These are phyloP conservation scores for Boletus semigastroideus DNA, from an alignment of 1,284 basidiomycete genomes.

Conservation along the genomic window DNA sequence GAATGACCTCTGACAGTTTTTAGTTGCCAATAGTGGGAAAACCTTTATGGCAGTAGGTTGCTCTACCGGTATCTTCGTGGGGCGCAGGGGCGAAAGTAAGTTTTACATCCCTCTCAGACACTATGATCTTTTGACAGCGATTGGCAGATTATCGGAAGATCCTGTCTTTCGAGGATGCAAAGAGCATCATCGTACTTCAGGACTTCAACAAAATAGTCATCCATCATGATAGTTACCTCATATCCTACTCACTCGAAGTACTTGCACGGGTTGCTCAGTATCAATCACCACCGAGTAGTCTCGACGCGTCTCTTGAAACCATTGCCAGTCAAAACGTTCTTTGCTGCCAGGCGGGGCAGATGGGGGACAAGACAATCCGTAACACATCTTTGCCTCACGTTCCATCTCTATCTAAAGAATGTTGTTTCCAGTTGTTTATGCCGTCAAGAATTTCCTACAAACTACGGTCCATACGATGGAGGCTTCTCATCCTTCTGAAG, in stretches of 20 bases:
- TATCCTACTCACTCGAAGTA: conserved; percentile 69
- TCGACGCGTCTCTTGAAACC: conserved; percentile 58
- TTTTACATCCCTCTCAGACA: conserved; percentile 3
- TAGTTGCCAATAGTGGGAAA: conserved; percentile 44
- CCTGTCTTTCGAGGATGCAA: conserved; percentile 47
- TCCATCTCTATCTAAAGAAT: conserved; percentile 9
- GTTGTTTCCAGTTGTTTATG: conserved; percentile 58
- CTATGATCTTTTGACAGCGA: conserved; percentile 1
- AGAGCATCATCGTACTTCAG: conserved; percentile 55
- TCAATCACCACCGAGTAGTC: conserved; percentile 41
- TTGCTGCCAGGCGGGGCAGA: conserved; percentile 56
- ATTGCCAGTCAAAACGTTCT: conserved; percentile 54
- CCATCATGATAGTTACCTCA: conserved; percentile 54
- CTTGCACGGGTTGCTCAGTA: conserved; percentile 57
- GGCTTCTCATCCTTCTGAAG: conserved; percentile 33
- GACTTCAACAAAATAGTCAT: conserved; percentile 67
- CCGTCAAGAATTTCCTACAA: conserved; percentile 59
- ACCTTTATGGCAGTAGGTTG: conserved; percentile 63
- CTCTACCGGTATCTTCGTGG: conserved; percentile 64
- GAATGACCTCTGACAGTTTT: neutral
- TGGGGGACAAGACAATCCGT: conserved; percentile 56
- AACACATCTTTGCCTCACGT: conserved; percentile 13
- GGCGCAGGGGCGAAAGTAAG: conserved; percentile 50
- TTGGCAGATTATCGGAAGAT: conserved; percentile 55
- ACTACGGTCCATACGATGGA: conserved; percentile 51